These are phyloP conservation scores for Paecilomyces formosus DNA, from an alignment of 2,329 filamentous ascomycete genomes.

Conservation along the genomic window DNA sequence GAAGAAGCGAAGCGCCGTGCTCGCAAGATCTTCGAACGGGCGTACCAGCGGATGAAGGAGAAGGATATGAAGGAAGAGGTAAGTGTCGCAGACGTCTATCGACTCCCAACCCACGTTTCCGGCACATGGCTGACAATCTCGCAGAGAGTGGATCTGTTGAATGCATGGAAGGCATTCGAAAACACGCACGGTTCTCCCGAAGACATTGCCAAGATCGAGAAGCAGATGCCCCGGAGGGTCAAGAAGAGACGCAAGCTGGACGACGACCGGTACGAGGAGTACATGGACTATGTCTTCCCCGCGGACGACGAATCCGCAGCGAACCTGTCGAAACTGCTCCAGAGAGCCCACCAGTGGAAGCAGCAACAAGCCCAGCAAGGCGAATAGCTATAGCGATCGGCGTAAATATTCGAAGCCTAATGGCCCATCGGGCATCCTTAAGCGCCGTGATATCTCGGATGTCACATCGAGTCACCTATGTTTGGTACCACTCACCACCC, in stretches of 20 bases:
- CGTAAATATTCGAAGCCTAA: background rate
- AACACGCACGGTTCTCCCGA: constrained; percentile 67
- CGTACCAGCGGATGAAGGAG: constrained; percentile 79
- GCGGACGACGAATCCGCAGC: constrained; percentile 83
- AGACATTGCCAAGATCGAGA: constrained; percentile 75
- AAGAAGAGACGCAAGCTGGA: constrained; percentile 90
- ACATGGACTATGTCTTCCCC: constrained; percentile 94
- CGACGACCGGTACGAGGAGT: constrained; percentile 92
- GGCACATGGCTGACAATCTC: constrained; percentile 22
- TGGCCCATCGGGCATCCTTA: background rate
- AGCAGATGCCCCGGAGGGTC: constrained; percentile 85
- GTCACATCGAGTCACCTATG: background rate
- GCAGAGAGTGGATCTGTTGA: constrained; percentile 76
- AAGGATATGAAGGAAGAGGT: constrained; percentile 83
- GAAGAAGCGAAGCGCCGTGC: constrained; percentile 78
- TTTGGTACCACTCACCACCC: background rate
- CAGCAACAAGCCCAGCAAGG: constrained; percentile 40
- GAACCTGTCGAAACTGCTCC: constrained; percentile 74
- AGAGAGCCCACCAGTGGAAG: constrained; percentile 86
- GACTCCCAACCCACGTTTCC: background rate
- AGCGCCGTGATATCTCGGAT: background rate
- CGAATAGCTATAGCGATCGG: background rate
- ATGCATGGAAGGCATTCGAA: constrained; percentile 90
- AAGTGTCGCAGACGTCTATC: constrained; percentile 14
- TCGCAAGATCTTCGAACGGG: constrained; percentile 75